Base-by-base conservation (phyloP, 2,329 filamentous ascomycete species). In the Ascocoryne sarcoides region DNA sequence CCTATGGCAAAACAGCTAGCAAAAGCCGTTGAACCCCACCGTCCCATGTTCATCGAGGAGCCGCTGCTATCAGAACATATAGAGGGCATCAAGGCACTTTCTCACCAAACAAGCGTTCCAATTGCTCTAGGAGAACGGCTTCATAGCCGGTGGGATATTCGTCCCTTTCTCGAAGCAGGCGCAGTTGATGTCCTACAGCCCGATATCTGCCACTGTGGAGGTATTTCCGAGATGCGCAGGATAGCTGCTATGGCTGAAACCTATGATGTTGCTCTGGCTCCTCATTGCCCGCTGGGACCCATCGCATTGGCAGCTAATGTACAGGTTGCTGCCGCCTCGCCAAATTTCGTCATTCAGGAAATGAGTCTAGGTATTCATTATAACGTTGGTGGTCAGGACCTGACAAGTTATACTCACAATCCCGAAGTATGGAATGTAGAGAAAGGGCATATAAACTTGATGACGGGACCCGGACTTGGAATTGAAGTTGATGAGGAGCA, bases 301-400 rank as follows among this genome's bases (percentile, higher is more conserved):
- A 80, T 88, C 36, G 80, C 83, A 0, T 64, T 87, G 12, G 83
- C 83, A 0, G 83, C 83, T 0, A 78, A 71, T 40, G 67, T 86
- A 30, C 82, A 87, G 47, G 73, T 87, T 1, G 78, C 76, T 17
- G 66, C 73, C 15, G 65, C 62, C 8, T 75, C 65, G 15, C 70
- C 69, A 15, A 87, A 82, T 58, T 86, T 82, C 56, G 74, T 71
- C 0, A 87, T 88, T 21, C 77, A 84, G 54, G 83, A 88, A 60
- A 87, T 87, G 84, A 81, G 77, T 39, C 55, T 87, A 20, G 84
- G 83, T 0, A 88, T 89, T 51, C 84, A 89, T 57, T 89, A 88
- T 56, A 89, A 89, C 50, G 72, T 69, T 0, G 78, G 74, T 1
- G 69, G 75, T 2, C 68, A 77, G 50, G 81, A 85, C 55, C 63